Evolutionary conservation across 441 rosid genomes (phyloP).

Genomic region (Populus trichocarpa): DNA sequence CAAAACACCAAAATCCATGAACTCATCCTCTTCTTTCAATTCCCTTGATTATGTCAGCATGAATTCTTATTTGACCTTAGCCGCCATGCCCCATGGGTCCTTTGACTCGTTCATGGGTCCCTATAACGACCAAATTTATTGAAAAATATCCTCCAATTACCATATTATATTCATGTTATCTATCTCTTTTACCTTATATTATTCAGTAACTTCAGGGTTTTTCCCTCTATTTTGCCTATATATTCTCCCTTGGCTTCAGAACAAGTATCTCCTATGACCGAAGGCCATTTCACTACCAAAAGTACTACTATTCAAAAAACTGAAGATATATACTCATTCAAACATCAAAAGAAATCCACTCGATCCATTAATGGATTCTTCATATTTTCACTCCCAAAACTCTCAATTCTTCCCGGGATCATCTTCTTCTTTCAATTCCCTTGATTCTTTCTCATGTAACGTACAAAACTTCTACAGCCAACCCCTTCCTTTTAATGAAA

Average conservation of each 20-base stretch:
- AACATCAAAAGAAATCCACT: not conserved
- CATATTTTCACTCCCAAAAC: conserved; percentile 27
- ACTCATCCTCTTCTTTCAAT: conserved; percentile 12
- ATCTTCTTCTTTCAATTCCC: conserved; percentile 29
- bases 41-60: conserved; percentile 15
- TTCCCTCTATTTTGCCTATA: not conserved
- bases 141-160: not conserved
- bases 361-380: conserved; percentile 25
- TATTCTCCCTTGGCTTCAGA: conserved; percentile 2
- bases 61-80: conserved; percentile 22
- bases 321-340: not conserved
- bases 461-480: conserved; percentile 13
- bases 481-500: conserved; percentile 75
- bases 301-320: too few relatives aligned
- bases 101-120: conserved; percentile 41
- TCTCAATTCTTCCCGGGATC: conserved; percentile 32
- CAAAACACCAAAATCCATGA: not conserved
- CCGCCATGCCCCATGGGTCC: conserved; percentile 45
- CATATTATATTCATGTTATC: conserved; percentile 21
- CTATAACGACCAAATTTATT: conserved; percentile 29
- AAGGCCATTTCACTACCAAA: not conserved
- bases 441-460: conserved; percentile 26
- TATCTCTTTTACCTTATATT: not conserved
- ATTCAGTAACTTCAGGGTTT: not conserved
- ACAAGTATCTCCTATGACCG: not conserved